Evolutionary conservation across 495 filamentous ascomycete genomes (phyloP).

Genomic region (Amorphotheca resinae): DNA sequence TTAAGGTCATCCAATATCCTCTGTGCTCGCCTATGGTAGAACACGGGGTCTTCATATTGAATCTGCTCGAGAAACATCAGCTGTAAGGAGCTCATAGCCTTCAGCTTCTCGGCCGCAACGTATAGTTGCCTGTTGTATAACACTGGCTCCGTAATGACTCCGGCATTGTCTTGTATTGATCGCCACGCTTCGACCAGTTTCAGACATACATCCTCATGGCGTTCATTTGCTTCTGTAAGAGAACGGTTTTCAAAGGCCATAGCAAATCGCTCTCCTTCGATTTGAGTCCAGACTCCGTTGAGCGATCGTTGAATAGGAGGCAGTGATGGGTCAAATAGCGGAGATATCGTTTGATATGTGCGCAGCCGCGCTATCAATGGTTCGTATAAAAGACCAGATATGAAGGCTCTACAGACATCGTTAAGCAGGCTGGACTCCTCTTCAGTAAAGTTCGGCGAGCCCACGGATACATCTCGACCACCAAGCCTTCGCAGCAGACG

Average conservation of each 20-base stretch:
- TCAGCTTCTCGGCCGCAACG: conserved; percentile 28
- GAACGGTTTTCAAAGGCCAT: conserved; percentile 31
- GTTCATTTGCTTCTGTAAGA: conserved; percentile 22
- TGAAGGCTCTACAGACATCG: conserved; percentile 33
- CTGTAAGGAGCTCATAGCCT: conserved; percentile 33
- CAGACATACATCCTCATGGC: conserved; percentile 25
- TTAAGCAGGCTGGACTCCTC: conserved; percentile 32
- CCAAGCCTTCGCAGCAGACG: conserved; percentile 31
- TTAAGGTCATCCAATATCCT: conserved; percentile 27
- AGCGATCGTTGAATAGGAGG: conserved; percentile 28
- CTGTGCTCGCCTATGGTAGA: conserved; percentile 30
- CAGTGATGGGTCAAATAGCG: conserved; percentile 15
- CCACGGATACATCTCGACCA: conserved; percentile 33
- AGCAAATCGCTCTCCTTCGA: conserved; percentile 37
- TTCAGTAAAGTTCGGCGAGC: conserved; percentile 22
- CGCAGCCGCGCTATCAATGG: conserved; percentile 27
- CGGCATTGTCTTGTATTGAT: conserved; percentile 23
- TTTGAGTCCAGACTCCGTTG: conserved; percentile 30
- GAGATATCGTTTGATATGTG: conserved; percentile 27
- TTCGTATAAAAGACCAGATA: conserved; percentile 34
- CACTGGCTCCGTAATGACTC: conserved; percentile 27
- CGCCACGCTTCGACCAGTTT: conserved; percentile 28
- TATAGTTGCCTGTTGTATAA: conserved; percentile 36
- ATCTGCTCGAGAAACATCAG: conserved; percentile 33
- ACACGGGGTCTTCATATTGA: conserved; percentile 30